These are phyloP conservation scores for barrel medic (Medicago truncatula) DNA, from an alignment of 306 rosid genomes.

Conservation along the genomic window MtrunA17r5.0-ANR NC_053048.1:50982001-50982500, in stretches of 20 bases:
- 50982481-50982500: slow-evolving; percentile 4
- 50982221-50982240: neutral
- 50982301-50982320: slow-evolving; percentile 13
- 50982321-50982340: slow-evolving; percentile 11
- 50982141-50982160: slow-evolving; percentile 78
- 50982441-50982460: neutral
- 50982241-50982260: neutral
- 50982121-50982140: slow-evolving; percentile 58
- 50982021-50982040: neutral
- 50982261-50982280: slow-evolving; percentile 7
- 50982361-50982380: neutral
- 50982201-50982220: slow-evolving; percentile 36
- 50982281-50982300: neutral
- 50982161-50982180: slow-evolving; percentile 75
- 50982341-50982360: neutral
- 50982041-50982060: neutral
- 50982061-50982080: slow-evolving; percentile 13
- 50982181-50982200: slow-evolving; percentile 80
- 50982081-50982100: slow-evolving; percentile 55
- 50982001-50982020: neutral
- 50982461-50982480: slow-evolving; percentile 1
- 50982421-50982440: slow-evolving; percentile 26
- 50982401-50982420: neutral
- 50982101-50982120: slow-evolving; percentile 34
- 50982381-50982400: neutral